Conservation (phyloP, 2,329 filamentous ascomycete species). For the Clarireedia monteithiana region DNA sequence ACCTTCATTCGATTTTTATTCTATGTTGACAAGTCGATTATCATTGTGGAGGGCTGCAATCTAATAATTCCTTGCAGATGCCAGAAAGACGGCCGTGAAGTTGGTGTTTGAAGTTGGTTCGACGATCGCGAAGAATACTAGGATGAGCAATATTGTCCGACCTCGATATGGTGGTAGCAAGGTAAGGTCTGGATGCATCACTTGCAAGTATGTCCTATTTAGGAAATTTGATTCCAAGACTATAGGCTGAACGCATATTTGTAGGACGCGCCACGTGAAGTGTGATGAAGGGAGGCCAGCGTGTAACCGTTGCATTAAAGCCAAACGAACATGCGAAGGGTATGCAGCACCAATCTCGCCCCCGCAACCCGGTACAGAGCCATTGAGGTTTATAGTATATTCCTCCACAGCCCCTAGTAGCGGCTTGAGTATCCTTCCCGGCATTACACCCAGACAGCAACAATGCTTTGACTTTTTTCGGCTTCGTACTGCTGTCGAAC, state of each 20-base stretch:
- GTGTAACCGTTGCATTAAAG: conserved; percentile 15
- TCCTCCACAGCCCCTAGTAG: not conserved
- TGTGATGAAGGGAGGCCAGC: conserved; percentile 20
- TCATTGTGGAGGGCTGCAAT: not conserved
- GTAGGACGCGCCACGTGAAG: conserved; percentile 18
- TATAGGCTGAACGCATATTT: not conserved
- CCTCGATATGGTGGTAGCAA: conserved; percentile 2
- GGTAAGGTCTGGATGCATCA: conserved; percentile 7
- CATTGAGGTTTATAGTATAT: not conserved
- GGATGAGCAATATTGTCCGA: not conserved
- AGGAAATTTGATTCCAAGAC: not conserved
- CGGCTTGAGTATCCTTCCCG: conserved; percentile 4
- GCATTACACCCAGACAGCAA: conserved; percentile 7
- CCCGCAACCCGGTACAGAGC: not conserved
- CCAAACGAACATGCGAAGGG: conserved; percentile 18
- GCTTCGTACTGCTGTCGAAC: conserved; percentile 8
- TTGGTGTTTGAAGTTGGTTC: not conserved
- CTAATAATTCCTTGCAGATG: not conserved
- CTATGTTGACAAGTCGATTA: not conserved
- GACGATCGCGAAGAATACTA: not conserved
- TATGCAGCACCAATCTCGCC: conserved; percentile 7
- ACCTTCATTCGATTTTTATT: not conserved
- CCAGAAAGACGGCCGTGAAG: no score
- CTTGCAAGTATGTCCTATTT: conserved; percentile 9
- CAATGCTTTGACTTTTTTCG: conserved; percentile 14